A percentile compares a stretch with the other conserved stretches of the same genome.
Evolutionary conservation across 192 early-diverging fungal species (phyloP).

Genomic region (Pilaira anomala): DNA sequence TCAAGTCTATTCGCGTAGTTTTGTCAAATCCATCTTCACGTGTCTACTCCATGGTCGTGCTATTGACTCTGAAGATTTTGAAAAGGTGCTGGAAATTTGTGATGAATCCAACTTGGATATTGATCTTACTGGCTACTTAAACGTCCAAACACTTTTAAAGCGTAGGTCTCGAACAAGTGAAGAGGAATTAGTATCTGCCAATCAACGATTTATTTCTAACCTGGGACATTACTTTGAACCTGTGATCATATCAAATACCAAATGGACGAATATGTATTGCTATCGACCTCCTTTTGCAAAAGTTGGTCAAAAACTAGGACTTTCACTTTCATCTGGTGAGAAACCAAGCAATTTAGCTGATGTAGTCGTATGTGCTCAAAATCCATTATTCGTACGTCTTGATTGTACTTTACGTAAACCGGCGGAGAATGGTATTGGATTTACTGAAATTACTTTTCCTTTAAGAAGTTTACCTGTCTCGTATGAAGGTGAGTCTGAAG

Average conservation of each 20-base stretch:
- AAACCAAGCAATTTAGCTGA: conserved; percentile 39
- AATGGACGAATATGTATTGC: conserved; percentile 56
- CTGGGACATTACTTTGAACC: conserved; percentile 63
- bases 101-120: conserved; percentile 49
- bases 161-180: conserved; percentile 33
- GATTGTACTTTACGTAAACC: conserved; percentile 67
- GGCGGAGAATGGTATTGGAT: conserved; percentile 22
- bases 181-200: conserved; percentile 39
- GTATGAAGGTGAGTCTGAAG: conserved; percentile 48
- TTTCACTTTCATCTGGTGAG: conserved; percentile 34
- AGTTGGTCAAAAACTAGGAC: conserved; percentile 22
- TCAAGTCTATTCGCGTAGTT: conserved; percentile 50
- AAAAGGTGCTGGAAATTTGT: conserved; percentile 47
- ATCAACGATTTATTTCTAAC: conserved; percentile 51
- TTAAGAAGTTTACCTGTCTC: conserved; percentile 59
- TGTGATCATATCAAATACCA: conserved; percentile 37
- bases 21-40: conserved; percentile 51
- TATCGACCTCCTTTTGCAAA: conserved; percentile 54
- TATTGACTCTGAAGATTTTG: conserved; percentile 44
- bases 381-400: conserved; percentile 65
- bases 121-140: conserved; percentile 55
- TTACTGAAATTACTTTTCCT: conserved; percentile 49
- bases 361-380: conserved; percentile 58
- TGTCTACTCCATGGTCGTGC: conserved; percentile 47
- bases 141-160: conserved; percentile 45